Percentiles rank a stretch among this genome's conserved stretches.
Conservation (phyloP, 2,329 filamentous ascomycete species). For the Fusarium sororula region DNA sequence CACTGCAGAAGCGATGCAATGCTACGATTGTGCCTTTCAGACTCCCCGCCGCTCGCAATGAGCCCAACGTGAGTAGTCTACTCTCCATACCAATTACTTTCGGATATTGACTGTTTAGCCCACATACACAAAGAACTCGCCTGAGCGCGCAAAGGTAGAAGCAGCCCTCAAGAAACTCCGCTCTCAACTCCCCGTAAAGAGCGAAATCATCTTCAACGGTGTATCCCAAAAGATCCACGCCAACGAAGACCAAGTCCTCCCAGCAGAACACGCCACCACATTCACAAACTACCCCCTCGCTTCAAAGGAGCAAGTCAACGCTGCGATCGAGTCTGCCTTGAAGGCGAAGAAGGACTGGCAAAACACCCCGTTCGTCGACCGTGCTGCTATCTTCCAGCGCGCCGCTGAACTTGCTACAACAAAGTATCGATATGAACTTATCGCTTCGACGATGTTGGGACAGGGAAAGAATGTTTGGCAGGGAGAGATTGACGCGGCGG, state of each 20-base stretch:
- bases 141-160: slow-evolving; percentile 45
- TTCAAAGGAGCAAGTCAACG: slow-evolving; percentile 44
- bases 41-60: slow-evolving; percentile 45
- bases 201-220: slow-evolving; percentile 46
- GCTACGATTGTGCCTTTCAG: slow-evolving; percentile 44
- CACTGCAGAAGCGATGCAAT: slow-evolving; percentile 37
- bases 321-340: slow-evolving; percentile 83
- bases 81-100: fast-evolving
- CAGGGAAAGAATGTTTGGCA: slow-evolving; percentile 99
- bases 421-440: slow-evolving; percentile 96
- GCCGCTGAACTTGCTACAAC: slow-evolving; percentile 87
- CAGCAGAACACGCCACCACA: slow-evolving; percentile 46
- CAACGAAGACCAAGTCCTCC: slow-evolving; percentile 46
- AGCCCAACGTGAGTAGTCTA: slow-evolving; percentile 41
- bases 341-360: slow-evolving; percentile 86
- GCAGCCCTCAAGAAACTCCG: slow-evolving; percentile 44
- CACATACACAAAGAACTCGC: slow-evolving; percentile 43
- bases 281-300: slow-evolving; percentile 50
- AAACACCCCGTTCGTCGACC: slow-evolving; percentile 84
- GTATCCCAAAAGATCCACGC: slow-evolving; percentile 39
- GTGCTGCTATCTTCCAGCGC: slow-evolving; percentile 93
- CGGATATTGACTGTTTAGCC: slow-evolving; percentile 31
- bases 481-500: slow-evolving; percentile 94
- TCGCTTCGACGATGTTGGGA: slow-evolving; percentile 94
- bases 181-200: slow-evolving; percentile 45